Evolutionary conservation across 805 yeast genomes (phyloP), one percentile per base, ranked within the genome.

Genomic region (Metschnikowia drakensbergensis): DNA sequence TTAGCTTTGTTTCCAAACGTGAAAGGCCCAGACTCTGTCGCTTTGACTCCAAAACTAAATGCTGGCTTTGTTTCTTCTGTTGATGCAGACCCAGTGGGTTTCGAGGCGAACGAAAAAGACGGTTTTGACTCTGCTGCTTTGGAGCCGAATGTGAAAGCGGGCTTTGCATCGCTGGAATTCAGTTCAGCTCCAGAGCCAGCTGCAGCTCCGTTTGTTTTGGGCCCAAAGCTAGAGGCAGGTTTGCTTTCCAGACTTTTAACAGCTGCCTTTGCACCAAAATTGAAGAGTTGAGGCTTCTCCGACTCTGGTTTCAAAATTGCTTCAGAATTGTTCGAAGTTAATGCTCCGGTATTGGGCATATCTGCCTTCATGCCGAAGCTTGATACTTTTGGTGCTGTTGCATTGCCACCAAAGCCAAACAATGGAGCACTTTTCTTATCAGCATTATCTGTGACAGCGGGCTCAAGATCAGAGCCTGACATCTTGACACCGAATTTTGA

Each of bases 61-160:
- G 30, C 37, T 27, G 46, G 38, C 22, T 26, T 40, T 26, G 35
- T 11, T 29, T 37, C 22, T 9, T 13, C 32, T 6, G 9, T 17
- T 23, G 32, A 6, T 27, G 37, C 28, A n/a, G 40, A 3, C 7
- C 13, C 7, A 5, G 17, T 25, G 13, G 45, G 28, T 5, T 26
- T 30, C 2, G 25, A 36, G 8, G 23, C 13, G 35, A 47, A 31
- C 3, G 39, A 25, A 23, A 41, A 32, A 6, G 34, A 10, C 11
- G 29, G 37, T 8, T 33, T 26, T 7, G 48, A 5, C 23, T 27
- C 37, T 29, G 34, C 35, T 13, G 42, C 30, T 9, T 52, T 49
- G n/a, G 48, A 34, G n/a, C 54, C 53, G 30, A 48, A 51, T 37
- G 32, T 48, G 33, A 48, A 47, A 4, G 45, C 22, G n/a, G 53